Base-by-base conservation (phyloP, 352 stramenopile species). In the Globisporangium paddicum region DNA sequence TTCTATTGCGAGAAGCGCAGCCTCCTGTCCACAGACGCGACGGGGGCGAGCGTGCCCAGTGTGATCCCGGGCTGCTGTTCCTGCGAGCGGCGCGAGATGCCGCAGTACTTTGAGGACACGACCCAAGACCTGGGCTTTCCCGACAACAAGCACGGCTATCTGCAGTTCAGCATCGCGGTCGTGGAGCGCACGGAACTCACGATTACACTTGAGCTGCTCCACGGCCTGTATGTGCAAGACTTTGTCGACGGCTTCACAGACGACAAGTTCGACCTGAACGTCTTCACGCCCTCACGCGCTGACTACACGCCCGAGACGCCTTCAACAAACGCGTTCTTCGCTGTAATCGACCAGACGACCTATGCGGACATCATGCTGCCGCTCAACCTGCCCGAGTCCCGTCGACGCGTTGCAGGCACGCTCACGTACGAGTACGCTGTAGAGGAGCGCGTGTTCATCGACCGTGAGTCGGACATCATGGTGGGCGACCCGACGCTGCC, bases 121-220 rank as follows among this genome's bases (percentile, higher is more conserved):
- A 46, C 56, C 1, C 45, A 51, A 19, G 74, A 95, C 34, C 66
- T 83, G 44, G 93, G 95, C 8, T 98, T 87, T 58, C 86, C 87
- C 1, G 96, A 99, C 63, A 95, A 98, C 69, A 99, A 98, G 67
- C 96, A 99, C 72, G 77, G 77, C 0, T 83, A 96, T 37, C 62
- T 98, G 13, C 95, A 98, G 67, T 86, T 98, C 47, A 89, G 78
- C 42, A 75, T 99, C 35, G 66, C 78, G 19, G 87, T 90, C 0
- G 57, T 98, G 6, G 79, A 79, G 37, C 63, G 81, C 32, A 78
- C 91, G 0, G 76, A 98, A 40, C 41, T 99, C 16, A 97, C 92
- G 1, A 71, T 98, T 37, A 82, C 88, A 2, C 67, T 98, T 3
- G 96, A 99, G 71, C 79, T 99, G 28, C 53, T 98, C 16, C 89